Evolutionary conservation across 495 filamentous ascomycete species (phyloP), one percentile per base, ranked within the genome.

Genomic region (Hypoxylon fragiforme): DNA sequence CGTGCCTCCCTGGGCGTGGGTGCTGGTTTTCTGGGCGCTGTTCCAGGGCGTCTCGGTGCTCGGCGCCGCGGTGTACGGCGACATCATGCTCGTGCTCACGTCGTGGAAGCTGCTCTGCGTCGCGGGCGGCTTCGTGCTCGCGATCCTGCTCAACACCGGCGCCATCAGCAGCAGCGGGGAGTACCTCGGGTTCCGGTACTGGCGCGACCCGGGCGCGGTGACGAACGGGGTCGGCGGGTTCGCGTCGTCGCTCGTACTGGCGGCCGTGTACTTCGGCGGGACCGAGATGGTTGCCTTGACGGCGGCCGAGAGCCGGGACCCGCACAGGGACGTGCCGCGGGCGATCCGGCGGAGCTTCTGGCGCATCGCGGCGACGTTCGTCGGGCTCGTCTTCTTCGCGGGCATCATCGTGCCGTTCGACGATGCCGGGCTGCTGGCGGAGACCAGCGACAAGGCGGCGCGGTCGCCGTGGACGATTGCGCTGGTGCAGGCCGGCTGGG

Each of bases 281-380:
- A 89, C 87, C 3, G 88, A 92, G 63, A 74, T 89, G 52, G 76
- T 92, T 38, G 88, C 84, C 56, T 65, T 89, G 34, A 84, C 85
- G 5, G 85, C 85, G 0, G 83, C 80, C 46, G 85, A 89, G 71
- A 86, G 84, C 21, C 77, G 83, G 41, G 85, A 89, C 50, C 84
- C 84, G 11, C 76, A 78, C 61, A 79, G 78, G 62, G 83, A 84
- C 30, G 74, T 87, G n/a, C 83, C 84, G 0, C 74, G 73, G 1
- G 84, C 83, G 0, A 85, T 87, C 36, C 74, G 74, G 41, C 84
- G 84, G 64, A 83, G 80, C 7, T 85, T 85, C 60, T 83, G 74
- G 72, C 79, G 84, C n/a, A 85, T 87, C 55, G 54, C 85, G 45
- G 76, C 85, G 68, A 82, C 86, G 67, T 85, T 85, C 69, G 70